Evolutionary conservation across 805 yeast species (phyloP).

Genomic region (Candida methanosorbosa): DNA sequence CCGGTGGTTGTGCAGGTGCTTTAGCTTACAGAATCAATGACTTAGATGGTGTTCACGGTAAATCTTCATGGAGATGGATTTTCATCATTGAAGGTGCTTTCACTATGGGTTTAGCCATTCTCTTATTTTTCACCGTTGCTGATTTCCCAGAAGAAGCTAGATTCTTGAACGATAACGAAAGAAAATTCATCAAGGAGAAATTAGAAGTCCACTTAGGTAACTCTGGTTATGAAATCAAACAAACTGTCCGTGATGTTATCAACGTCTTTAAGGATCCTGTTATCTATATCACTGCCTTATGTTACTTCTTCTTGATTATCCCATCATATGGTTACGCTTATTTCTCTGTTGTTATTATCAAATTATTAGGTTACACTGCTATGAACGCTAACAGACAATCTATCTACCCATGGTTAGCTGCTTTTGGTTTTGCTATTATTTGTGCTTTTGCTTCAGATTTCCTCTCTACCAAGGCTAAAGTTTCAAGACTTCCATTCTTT

Average conservation of each 20-base stretch:
- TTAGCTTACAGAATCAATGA: slow-evolving; percentile 58
- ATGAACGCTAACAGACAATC: slow-evolving; percentile 73
- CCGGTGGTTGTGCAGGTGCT: slow-evolving; percentile 75
- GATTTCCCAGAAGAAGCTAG: slow-evolving; percentile 68
- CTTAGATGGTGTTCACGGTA: slow-evolving; percentile 36
- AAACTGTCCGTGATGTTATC: slow-evolving; percentile 35
- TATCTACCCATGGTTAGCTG: slow-evolving; percentile 77
- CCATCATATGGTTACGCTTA: slow-evolving; percentile 75
- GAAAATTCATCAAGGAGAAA: slow-evolving; percentile 48
- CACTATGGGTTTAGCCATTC: slow-evolving; percentile 24
- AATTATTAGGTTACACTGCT: slow-evolving; percentile 54
- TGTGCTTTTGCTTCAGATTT: slow-evolving; percentile 59
- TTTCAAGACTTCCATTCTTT: slow-evolving; percentile 34
- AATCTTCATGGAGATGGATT: slow-evolving; percentile 39
- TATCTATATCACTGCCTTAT: slow-evolving; percentile 47
- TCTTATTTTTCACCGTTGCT: slow-evolving; percentile 40
- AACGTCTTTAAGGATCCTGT: slow-evolving; percentile 51
- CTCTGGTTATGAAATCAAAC: slow-evolving; percentile 41
- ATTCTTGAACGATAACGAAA: slow-evolving; percentile 43
- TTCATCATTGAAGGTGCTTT: slow-evolving; percentile 31
- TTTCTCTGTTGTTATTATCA: slow-evolving; percentile 62
- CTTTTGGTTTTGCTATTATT: slow-evolving; percentile 59
- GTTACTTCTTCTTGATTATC: slow-evolving; percentile 56
- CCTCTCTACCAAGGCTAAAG: slow-evolving; percentile 16
- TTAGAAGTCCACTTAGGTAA: slow-evolving; percentile 43